Evolutionary conservation across 2,329 filamentous ascomycete species (phyloP).

Genomic region (Chalaropsis ovoidea): DNA sequence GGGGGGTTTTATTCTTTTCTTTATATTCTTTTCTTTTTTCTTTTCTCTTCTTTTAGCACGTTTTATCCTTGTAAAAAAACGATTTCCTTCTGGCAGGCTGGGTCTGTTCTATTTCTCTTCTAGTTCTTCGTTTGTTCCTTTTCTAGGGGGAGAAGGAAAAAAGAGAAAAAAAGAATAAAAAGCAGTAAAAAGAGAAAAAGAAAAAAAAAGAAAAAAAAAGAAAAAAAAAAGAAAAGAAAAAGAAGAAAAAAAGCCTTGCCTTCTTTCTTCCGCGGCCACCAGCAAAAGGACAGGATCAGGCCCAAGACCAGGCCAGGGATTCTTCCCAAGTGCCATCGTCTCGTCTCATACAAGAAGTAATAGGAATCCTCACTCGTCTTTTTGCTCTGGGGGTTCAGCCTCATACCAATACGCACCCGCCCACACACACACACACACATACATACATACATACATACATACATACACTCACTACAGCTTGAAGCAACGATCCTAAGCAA

Average conservation of each 20-base stretch:
- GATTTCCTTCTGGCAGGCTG: background rate
- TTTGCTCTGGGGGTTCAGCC: slow-evolving; percentile 1
- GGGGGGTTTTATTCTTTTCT: background rate
- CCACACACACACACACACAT: background rate
- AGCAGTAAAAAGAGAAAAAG: background rate
- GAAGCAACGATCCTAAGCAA: background rate
- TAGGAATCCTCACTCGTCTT: background rate
- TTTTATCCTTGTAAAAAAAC: background rate
- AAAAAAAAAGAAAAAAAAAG: background rate
- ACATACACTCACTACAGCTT: background rate
- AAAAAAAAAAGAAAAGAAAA: background rate
- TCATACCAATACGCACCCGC: background rate
- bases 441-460: background rate
- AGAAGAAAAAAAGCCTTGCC: background rate
- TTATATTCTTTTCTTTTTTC: background rate
- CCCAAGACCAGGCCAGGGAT: background rate
- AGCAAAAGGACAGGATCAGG: background rate
- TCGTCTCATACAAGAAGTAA: slow-evolving; percentile 4
- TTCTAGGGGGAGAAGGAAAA: background rate
- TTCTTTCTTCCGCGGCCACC: slow-evolving; percentile 6
- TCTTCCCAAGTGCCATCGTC: slow-evolving; percentile 8
- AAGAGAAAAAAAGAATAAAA: background rate
- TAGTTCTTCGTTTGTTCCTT: slow-evolving; percentile 3
- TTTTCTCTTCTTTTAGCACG: background rate
- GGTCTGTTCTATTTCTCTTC: background rate